Evolutionary conservation across 306 rosid genomes (phyloP).

Genomic region (Dryas alaskensis): DNA sequence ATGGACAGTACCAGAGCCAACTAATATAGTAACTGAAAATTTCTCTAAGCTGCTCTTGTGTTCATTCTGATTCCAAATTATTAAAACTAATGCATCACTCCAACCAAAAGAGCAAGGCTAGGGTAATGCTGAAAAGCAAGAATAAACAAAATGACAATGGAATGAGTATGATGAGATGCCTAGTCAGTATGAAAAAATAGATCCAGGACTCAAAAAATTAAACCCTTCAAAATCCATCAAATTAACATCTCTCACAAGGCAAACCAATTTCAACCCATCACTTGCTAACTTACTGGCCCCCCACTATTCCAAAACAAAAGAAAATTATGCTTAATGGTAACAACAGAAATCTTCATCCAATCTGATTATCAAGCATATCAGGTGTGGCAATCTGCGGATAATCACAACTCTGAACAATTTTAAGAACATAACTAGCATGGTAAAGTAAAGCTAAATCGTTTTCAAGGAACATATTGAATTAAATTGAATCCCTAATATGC

Average conservation of each 20-base stretch:
- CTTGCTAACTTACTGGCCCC: not conserved
- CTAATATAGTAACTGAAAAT: not conserved
- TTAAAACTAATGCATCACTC: not conserved
- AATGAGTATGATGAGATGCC: not conserved
- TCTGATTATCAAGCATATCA: not conserved
- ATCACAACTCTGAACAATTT: not conserved
- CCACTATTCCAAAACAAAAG: not conserved
- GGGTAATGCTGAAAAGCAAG: not conserved
- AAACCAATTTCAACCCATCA: not conserved
- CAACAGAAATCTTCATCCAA: conserved; percentile 1
- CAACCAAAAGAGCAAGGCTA: not conserved
- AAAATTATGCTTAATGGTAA: not conserved
- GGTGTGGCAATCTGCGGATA: not conserved
- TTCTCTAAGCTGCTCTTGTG: not conserved
- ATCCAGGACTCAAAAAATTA: not conserved
- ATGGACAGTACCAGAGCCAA: not conserved
- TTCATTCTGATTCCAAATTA: not conserved
- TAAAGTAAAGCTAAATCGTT: not conserved
- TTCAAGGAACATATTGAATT: not conserved
- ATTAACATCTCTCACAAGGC: not conserved
- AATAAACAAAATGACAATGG: not conserved
- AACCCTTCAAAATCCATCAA: not conserved
- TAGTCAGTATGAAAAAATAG: not conserved
- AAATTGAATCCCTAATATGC: not conserved
- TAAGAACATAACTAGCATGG: not conserved